A percentile compares a stretch with the other conserved stretches of the same genome.
phyloP scores from a whole-genome alignment of 768 basidiomycete genomes.

The Rickenella mellea region DNA sequence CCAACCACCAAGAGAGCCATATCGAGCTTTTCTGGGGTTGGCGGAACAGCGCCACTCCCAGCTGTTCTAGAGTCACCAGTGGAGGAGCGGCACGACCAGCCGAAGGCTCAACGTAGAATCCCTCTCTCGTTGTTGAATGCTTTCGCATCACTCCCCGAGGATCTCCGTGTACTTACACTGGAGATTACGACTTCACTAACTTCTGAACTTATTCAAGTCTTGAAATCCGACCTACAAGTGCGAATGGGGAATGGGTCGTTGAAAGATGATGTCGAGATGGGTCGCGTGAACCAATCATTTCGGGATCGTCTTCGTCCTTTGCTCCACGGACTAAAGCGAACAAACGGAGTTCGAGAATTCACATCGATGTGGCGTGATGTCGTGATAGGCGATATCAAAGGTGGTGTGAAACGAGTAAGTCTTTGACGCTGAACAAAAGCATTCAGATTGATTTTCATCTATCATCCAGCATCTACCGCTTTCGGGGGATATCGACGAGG shows the following conservation, averaged over 20 bases:
- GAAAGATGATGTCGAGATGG: background rate
- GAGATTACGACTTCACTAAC: constrained; percentile 74
- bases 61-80: constrained; percentile 26
- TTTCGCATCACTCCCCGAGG: constrained; percentile 65
- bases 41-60: constrained; percentile 20
- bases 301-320: constrained; percentile 63
- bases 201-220: constrained; percentile 62
- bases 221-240: constrained; percentile 56
- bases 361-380: constrained; percentile 61
- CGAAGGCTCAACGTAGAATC: constrained; percentile 21
- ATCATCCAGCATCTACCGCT: constrained; percentile 45
- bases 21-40: constrained; percentile 10
- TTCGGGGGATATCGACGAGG: constrained; percentile 45
- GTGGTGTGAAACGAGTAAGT: constrained; percentile 51
- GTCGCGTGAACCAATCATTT: constrained; percentile 32
- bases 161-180: constrained; percentile 59
- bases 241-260: too few relatives aligned
- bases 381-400: constrained; percentile 50
- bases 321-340: constrained; percentile 67
- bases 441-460: background rate
- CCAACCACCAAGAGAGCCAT: constrained; percentile 5
- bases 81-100: constrained; percentile 11
- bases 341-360: constrained; percentile 61
- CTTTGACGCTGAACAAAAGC: background rate
- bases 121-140: constrained; percentile 63